Evolutionary conservation across 257 asterid genomes (phyloP).

Genomic region (Rubia yunnanensis): DNA sequence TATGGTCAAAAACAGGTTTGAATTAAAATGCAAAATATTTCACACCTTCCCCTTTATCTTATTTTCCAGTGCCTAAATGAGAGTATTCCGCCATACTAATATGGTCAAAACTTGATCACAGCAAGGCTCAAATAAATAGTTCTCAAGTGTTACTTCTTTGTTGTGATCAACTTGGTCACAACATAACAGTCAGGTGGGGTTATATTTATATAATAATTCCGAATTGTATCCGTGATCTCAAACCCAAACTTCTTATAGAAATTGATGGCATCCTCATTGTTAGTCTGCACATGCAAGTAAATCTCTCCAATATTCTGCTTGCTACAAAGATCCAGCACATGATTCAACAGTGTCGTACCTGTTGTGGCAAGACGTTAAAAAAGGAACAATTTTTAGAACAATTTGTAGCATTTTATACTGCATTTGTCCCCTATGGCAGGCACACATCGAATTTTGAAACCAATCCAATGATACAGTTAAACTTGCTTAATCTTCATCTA

Average conservation of each 20-base stretch:
- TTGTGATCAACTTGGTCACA: constrained; percentile 54
- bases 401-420: background rate
- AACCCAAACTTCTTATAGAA: constrained; percentile 88
- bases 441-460: background rate
- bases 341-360: constrained; percentile 77
- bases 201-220: constrained; percentile 74
- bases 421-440: too few species aligned
- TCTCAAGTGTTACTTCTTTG: constrained; percentile 35
- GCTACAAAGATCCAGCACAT: constrained; percentile 65
- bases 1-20: background rate
- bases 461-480: background rate
- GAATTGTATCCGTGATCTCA: constrained; percentile 76
- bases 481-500: background rate
- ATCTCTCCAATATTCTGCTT: constrained; percentile 79
- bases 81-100: constrained; percentile 10
- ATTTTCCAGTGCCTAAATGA: background rate
- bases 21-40: background rate
- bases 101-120: constrained; percentile 9
- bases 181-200: constrained; percentile 88
- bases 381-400: background rate
- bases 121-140: constrained; percentile 1
- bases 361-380: background rate
- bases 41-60: background rate
- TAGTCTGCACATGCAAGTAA: constrained; percentile 92
- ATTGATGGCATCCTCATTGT: constrained; percentile 84